These are phyloP conservation scores for Colletotrichum tamarilloi DNA, from an alignment of 2,329 filamentous ascomycete genomes.

Conservation along the genomic window DNA sequence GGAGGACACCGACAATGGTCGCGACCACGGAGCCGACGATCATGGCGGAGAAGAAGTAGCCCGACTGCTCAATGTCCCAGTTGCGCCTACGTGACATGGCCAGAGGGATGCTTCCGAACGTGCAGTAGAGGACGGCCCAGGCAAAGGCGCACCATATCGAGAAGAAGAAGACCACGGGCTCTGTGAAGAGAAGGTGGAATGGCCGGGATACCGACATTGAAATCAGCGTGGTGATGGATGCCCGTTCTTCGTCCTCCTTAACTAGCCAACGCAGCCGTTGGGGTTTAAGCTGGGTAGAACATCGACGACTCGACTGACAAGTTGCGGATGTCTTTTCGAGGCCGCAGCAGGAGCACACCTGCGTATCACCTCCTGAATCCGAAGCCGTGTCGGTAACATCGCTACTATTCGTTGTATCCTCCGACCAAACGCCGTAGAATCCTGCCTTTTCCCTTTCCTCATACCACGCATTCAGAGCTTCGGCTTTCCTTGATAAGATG, in stretches of 20 bases:
- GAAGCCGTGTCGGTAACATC: slow-evolving; percentile 7
- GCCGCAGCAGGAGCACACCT: slow-evolving; percentile 6
- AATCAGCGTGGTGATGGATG: slow-evolving; percentile 76
- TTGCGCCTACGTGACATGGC: slow-evolving; percentile 76
- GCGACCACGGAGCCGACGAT: slow-evolving; percentile 72
- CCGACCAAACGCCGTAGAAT: slow-evolving; percentile 58
- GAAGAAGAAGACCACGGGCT: slow-evolving; percentile 87
- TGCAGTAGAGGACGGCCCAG: slow-evolving; percentile 90
- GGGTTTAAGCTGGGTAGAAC: slow-evolving; percentile 1
- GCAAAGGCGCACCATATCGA: slow-evolving; percentile 90
- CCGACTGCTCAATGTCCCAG: slow-evolving; percentile 74
- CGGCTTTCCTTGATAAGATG: slow-evolving; percentile 80
- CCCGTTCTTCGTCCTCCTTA: slow-evolving; percentile 80
- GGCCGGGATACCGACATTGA: slow-evolving; percentile 79
- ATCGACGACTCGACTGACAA: slow-evolving; percentile 10
- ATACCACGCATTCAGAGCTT: slow-evolving; percentile 81
- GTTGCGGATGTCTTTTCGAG: slow-evolving; percentile 9
- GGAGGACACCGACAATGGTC: slow-evolving; percentile 76
- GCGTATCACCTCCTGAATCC: slow-evolving; percentile 13
- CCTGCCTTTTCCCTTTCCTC: slow-evolving; percentile 76
- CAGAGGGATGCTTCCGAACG: slow-evolving; percentile 82
- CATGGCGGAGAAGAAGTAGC: slow-evolving; percentile 75
- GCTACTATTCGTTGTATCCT: slow-evolving; percentile 28
- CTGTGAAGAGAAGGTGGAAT: slow-evolving; percentile 80
- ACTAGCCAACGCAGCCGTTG: slow-evolving; percentile 82